A percentile compares a stretch with the other conserved stretches of the same genome.
These are phyloP conservation scores for Candida buenavistaensis DNA, from an alignment of 1,139 yeast genomes.

Conservation along the genomic window DNA sequence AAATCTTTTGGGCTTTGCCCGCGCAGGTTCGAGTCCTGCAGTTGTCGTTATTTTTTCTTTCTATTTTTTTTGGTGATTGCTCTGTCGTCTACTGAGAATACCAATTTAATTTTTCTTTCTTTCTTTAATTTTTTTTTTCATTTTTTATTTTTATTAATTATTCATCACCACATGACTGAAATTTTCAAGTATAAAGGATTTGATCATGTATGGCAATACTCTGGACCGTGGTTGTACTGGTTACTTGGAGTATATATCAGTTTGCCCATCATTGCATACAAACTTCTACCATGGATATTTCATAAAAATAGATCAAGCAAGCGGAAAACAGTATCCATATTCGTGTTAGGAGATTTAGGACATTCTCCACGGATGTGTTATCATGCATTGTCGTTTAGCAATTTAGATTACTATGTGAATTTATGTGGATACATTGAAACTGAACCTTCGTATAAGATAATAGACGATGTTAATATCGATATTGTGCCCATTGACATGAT, in stretches of 20 bases:
- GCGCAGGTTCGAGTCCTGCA: conserved; percentile 54
- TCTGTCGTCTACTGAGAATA: no score
- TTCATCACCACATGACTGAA: conserved; percentile 6
- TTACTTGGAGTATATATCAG: conserved; percentile 34
- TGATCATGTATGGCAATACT: conserved; percentile 27
- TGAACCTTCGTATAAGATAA: conserved; percentile 48
- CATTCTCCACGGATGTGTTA: conserved; percentile 95
- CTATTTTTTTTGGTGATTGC: background rate
- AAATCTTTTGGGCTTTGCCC: conserved; percentile 60
- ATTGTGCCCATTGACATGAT: conserved; percentile 51
- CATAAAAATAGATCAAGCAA: conserved; percentile 19
- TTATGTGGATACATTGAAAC: conserved; percentile 82
- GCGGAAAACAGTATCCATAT: conserved; percentile 61
- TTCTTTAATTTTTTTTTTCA: conserved; percentile 4
- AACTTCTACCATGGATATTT: conserved; percentile 31
- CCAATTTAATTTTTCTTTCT: background rate
- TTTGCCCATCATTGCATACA: conserved; percentile 38
- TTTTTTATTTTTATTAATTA: background rate
- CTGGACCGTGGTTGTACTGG: conserved; percentile 43
- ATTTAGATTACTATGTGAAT: conserved; percentile 70
- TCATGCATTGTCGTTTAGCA: conserved; percentile 81
- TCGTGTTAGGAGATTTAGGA: conserved; percentile 91
- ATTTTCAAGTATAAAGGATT: conserved; percentile 25
- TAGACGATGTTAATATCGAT: conserved; percentile 53
- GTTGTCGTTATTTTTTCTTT: conserved; percentile 1